Evolutionary conservation across 257 asterid species (phyloP), one percentile per base, ranked within the genome.

Genomic region (Lycium barbarum): DNA sequence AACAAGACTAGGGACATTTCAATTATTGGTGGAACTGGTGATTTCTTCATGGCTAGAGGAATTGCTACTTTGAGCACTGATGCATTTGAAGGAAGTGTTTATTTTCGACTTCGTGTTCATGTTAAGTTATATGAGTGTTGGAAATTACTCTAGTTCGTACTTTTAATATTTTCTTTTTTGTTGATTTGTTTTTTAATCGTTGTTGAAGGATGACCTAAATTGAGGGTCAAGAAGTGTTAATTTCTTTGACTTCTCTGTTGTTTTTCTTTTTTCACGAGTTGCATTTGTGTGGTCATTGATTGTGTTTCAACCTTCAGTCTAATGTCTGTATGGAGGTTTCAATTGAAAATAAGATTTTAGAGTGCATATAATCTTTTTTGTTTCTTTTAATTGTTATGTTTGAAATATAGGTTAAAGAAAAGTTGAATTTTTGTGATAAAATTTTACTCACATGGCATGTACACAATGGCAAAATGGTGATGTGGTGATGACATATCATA

Each of bases 21-120:
- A 5, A 88, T 91, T 17, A 82, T 91, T 5, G 93, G 93, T 2
- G 93, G 93, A 12, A 90, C 93, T 2, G 91, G 91, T 1, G 91
- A 88, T 53, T 88, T 87, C 82, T 88, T 89, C 87, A 87, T 89
- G 92, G 63, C 88, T 0, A 83, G 90, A 70, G 93, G 92, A 54
- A 49, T 91, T 15, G 92, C 91, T 5, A 91, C 91, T n/a, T 61
- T 91, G 22, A 83, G 55, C 71, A 88, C 93, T 14, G 92, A 89
- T 59, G 86, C 91, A 12, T 88, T 86, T 83, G 91, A 90, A 82
- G 93, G 91, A 6, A 87, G 65, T 71, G 90, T 88, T 7, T 89
- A 89, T 53, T 91, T 89, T 43, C 79, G 91, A 54, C 91, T 86
- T 61, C 83, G 87, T 7, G 89, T 85, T 20, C 90, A 89, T 57